Evolutionary conservation across 768 basidiomycete species (phyloP).

Genomic region (Mycena pura): DNA sequence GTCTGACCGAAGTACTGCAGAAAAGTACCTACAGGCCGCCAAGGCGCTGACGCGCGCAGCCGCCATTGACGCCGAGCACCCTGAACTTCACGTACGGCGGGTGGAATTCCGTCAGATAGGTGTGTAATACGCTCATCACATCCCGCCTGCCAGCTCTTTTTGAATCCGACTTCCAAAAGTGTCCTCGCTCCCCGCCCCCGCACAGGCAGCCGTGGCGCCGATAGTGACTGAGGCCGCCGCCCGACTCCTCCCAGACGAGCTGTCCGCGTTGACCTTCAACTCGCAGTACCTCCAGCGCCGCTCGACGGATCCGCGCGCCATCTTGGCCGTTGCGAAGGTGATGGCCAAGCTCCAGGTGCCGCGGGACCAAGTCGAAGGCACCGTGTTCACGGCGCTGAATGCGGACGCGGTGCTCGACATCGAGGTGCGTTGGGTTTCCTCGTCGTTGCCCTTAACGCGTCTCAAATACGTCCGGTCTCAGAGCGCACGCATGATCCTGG

Average conservation of each 20-base stretch:
- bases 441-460: not conserved
- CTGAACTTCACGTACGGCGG: slow-evolving; percentile 75
- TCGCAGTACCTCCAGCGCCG: slow-evolving; percentile 77
- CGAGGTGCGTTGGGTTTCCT: slow-evolving; percentile 46
- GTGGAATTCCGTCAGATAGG: slow-evolving; percentile 67
- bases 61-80: slow-evolving; percentile 57
- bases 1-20: slow-evolving; percentile 45
- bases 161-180: slow-evolving; percentile 40
- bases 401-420: slow-evolving; percentile 52
- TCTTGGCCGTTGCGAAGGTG: slow-evolving; percentile 71
- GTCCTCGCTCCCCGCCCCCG: slow-evolving; percentile 48
- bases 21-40: slow-evolving; percentile 81
- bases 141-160: not conserved
- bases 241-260: slow-evolving; percentile 60
- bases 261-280: slow-evolving; percentile 72
- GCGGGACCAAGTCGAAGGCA: slow-evolving; percentile 64
- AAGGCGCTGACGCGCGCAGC: slow-evolving; percentile 68
- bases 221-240: slow-evolving; percentile 56
- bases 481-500: slow-evolving; percentile 58
- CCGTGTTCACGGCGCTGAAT: slow-evolving; percentile 56
- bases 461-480: slow-evolving; percentile 32
- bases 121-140: slow-evolving; percentile 36
- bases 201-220: slow-evolving; percentile 53
- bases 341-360: slow-evolving; percentile 53
- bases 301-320: slow-evolving; percentile 52